phyloP scores from a whole-genome alignment of 371 early-diverging fungal genomes.

The Basidiobolus meristosporus region DNA sequence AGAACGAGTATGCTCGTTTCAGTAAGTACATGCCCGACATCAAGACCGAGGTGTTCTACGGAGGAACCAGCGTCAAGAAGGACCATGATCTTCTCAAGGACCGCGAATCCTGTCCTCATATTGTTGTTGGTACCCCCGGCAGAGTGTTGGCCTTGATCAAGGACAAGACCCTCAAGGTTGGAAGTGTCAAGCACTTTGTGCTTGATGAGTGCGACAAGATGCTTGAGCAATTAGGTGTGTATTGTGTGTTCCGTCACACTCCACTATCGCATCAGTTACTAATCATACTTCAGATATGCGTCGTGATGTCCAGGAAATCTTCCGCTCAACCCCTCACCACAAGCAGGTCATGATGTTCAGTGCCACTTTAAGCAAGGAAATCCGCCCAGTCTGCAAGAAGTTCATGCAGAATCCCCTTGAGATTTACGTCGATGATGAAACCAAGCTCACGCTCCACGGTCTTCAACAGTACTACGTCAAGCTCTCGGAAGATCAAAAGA shows the following conservation, averaged over 20 bases:
- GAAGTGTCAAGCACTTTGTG: constrained; percentile 86
- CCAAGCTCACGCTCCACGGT: constrained; percentile 94
- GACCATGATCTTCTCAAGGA: constrained; percentile 68
- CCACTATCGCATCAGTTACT: too few relatives aligned
- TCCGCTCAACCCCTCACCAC: constrained; percentile 80
- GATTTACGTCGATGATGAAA: constrained; percentile 95
- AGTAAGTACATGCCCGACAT: constrained; percentile 88
- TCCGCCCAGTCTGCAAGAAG: constrained; percentile 82
- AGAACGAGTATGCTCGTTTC: constrained; percentile 86
- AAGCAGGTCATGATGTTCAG: constrained; percentile 98
- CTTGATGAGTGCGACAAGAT: constrained; percentile 99
- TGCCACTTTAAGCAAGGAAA: constrained; percentile 86
- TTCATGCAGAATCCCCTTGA: constrained; percentile 96
- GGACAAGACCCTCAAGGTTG: constrained; percentile 58
- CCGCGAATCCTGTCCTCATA: constrained; percentile 69
- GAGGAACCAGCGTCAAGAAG: constrained; percentile 59
- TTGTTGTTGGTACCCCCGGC: constrained; percentile 98
- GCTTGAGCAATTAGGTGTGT: constrained; percentile 71
- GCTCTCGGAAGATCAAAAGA: constrained; percentile 76
- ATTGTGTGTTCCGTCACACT: background rate
- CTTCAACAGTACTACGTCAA: constrained; percentile 90
- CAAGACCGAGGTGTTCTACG: constrained; percentile 84
- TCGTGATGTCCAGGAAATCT: constrained; percentile 90
- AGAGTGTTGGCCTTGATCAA: constrained; percentile 78
- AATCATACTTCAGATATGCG: constrained; percentile 66